A percentile compares a stretch with the other conserved stretches of the same genome.
Evolutionary conservation across 2,329 filamentous ascomycete genomes (phyloP).

Genomic region (Aspergillus sp.): DNA sequence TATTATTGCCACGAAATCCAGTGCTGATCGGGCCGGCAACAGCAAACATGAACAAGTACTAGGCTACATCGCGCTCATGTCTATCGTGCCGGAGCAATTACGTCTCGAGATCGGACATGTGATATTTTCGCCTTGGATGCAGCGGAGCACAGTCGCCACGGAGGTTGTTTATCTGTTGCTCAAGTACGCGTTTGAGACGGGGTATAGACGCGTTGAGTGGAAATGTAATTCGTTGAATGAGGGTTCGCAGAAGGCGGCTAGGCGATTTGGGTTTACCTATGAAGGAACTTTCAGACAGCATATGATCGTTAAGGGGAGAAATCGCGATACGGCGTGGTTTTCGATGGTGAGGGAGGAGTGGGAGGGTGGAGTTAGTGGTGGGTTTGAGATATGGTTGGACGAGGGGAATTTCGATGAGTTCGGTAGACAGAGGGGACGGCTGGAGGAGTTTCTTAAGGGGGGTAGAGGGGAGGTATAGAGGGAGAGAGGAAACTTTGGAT

Average conservation of each 20-base stretch:
- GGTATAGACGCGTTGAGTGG: slow-evolving; percentile 62
- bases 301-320: slow-evolving; percentile 58
- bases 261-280: slow-evolving; percentile 57
- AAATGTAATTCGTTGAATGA: slow-evolving; percentile 61
- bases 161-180: slow-evolving; percentile 37
- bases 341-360: slow-evolving; percentile 61
- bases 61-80: slow-evolving; percentile 2
- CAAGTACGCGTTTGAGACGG: slow-evolving; percentile 53
- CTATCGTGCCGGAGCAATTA: background rate
- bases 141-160: background rate
- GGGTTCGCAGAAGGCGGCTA: slow-evolving; percentile 55
- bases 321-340: slow-evolving; percentile 61
- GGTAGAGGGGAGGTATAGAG: no score
- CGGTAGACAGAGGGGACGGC: slow-evolving; percentile 47
- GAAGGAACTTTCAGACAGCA: slow-evolving; percentile 64
- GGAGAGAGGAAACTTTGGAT: no score
- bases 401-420: slow-evolving; percentile 56
- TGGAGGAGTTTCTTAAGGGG: background rate
- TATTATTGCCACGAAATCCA: background rate
- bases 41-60: background rate
- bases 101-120: background rate
- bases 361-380: slow-evolving; percentile 55
- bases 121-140: background rate
- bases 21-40: background rate
- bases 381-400: slow-evolving; percentile 56